phyloP scores from a whole-genome alignment of 179 eudicot genomes.

The Heliamphora pulchella region DNA sequence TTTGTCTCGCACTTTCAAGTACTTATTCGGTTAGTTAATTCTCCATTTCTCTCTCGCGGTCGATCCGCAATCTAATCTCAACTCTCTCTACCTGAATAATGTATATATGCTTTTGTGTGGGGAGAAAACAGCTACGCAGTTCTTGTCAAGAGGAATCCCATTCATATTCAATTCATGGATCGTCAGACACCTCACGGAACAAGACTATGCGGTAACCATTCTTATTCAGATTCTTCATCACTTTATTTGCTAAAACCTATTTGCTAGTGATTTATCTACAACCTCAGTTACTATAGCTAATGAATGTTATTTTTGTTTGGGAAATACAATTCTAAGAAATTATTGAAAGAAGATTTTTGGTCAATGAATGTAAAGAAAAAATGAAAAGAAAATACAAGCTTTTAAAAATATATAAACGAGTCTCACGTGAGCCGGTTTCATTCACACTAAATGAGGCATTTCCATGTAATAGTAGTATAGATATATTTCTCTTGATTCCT shows the following conservation, averaged over 20 bases:
- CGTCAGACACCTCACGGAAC: constrained; percentile 73
- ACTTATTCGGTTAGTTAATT: constrained; percentile 56
- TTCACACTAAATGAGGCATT: too few relatives aligned
- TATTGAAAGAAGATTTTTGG: too few relatives aligned
- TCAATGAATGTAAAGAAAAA: too few relatives aligned
- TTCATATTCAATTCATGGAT: constrained; percentile 93
- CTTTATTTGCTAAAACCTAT: neutral
- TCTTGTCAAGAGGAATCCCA: constrained; percentile 86
- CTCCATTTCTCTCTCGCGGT: neutral
- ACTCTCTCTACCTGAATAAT: neutral
- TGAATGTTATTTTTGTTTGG: neutral
- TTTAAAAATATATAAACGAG: too few relatives aligned
- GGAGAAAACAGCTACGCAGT: constrained; percentile 65
- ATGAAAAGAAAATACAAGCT: too few relatives aligned
- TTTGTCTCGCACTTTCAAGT: constrained; percentile 29
- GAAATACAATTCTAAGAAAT: neutral
- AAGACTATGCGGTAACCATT: constrained; percentile 73
- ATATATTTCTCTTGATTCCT: too few relatives aligned
- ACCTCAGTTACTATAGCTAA: neutral
- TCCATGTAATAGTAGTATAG: too few relatives aligned
- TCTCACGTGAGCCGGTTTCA: too few relatives aligned
- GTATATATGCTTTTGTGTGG: neutral
- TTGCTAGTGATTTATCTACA: neutral
- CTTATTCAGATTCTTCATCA: neutral
- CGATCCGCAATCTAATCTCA: neutral